phyloP scores from a whole-genome alignment of 1,139 yeast species.

The Cylindricascospora bacillispora region DNA sequence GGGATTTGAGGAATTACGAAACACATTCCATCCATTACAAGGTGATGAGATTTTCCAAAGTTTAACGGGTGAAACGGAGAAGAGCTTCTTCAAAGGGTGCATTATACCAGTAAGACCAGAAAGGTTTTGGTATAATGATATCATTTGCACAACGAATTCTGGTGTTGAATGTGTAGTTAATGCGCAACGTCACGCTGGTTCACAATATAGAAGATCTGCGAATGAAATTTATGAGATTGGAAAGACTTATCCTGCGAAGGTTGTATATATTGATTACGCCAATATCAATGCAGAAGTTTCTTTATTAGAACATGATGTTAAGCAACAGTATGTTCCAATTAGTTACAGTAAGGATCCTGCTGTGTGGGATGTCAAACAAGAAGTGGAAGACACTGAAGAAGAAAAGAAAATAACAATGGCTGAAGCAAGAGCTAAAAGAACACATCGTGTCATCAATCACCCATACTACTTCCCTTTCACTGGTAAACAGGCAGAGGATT shows the following conservation, averaged over 20 bases:
- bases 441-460: constrained; percentile 72
- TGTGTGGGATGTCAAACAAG: constrained; percentile 79
- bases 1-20: constrained; percentile 77
- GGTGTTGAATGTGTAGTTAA: constrained; percentile 61
- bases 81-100: constrained; percentile 54
- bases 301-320: constrained; percentile 52
- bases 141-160: constrained; percentile 58
- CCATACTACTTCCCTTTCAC: constrained; percentile 80
- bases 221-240: constrained; percentile 43
- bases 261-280: constrained; percentile 56
- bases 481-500: constrained; percentile 84
- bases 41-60: constrained; percentile 70
- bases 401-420: constrained; percentile 42
- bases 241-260: constrained; percentile 78
- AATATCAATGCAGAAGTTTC: constrained; percentile 65
- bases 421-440: constrained; percentile 41
- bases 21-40: constrained; percentile 53
- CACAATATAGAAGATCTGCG: constrained; percentile 33
- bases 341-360: constrained; percentile 43
- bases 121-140: constrained; percentile 31
- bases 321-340: constrained; percentile 38
- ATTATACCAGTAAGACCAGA: constrained; percentile 60
- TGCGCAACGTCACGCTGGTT: constrained; percentile 53
- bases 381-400: constrained; percentile 46
- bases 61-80: constrained; percentile 77